phyloP scores from a whole-genome alignment of 148 eudicot genomes.

The Rhododendron ovatum region DNA sequence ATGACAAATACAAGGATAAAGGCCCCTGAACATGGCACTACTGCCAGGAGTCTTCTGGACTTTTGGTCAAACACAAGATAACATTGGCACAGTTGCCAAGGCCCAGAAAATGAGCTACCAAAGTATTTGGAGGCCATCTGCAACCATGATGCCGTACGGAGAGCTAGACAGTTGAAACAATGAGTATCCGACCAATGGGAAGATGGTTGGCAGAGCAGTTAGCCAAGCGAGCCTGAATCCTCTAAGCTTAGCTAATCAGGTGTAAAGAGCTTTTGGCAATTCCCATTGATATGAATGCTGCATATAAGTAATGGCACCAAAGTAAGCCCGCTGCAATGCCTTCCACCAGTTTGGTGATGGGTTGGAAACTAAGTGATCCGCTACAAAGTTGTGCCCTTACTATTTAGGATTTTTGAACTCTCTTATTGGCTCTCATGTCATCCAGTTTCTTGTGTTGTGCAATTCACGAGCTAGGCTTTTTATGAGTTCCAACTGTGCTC shows the following conservation, averaged over 20 bases:
- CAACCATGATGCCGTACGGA: background rate
- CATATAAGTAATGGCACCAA: background rate
- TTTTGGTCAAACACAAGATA: background rate
- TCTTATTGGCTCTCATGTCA: background rate
- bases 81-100: background rate
- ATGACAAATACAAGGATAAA: background rate
- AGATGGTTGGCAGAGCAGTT: background rate
- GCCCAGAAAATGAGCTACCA: background rate
- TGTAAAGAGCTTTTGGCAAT: background rate
- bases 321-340: background rate
- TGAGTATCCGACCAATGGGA: background rate
- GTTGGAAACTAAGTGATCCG: background rate
- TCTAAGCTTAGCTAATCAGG: background rate
- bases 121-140: background rate
- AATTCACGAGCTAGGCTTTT: background rate
- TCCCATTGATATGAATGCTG: background rate
- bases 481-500: background rate
- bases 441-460: background rate
- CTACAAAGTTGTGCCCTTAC: background rate
- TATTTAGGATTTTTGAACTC: background rate
- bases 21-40: background rate
- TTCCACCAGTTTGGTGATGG: background rate
- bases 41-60: background rate
- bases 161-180: background rate
- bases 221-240: background rate